Base-by-base conservation (phyloP, 768 basidiomycete species). In the Suillus weaverae region DNA sequence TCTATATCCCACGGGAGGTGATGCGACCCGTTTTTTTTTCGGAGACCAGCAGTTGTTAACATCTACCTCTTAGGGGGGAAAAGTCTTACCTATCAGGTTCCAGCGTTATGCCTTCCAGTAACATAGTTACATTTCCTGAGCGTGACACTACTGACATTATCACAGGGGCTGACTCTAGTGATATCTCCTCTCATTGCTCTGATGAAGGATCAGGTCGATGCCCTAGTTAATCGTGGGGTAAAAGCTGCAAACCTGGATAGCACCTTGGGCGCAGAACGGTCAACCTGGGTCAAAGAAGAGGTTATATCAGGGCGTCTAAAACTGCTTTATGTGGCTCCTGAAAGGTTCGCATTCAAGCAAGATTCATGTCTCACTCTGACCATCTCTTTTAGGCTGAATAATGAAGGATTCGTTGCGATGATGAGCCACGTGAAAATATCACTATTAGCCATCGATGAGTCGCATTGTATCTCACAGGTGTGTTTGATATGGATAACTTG, bases 391-490 rank as follows among this genome's bases (percentile, higher is more conserved):
- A 81, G 81, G 55, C 70, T 83, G 33, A 83, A 82, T 69, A 83
- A 83, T 66, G 83, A 83, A 67, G 67, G 74, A 0, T 80, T 83
- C 70, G 66, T 80, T 11, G 65, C 77, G n/a, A 73, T 85, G 77
- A 82, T 85, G 75, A 65, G 69, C 9, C 69, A 72, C 13, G 78
- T 82, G 39, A 77, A 75, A 46, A 80, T 85, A 11, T 78, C 81
- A 1, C 72, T 85, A 0, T 73, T 85, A 2, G 83, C 84, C 0
- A 79, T 85, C 1, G 83, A 85, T 60, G 83, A 84, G 67, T 80
- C 81, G 2, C 83, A 84, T 62, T 83, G 83, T 67, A 79, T 82
- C 39, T 81, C 80, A 0, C 80, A 81, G 70, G 79, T 79, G 41
- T 43, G 66, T 43, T 26, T 33, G 33, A 43, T 51, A 33, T 35